These are phyloP conservation scores for Fusarium tanahbumbuense DNA, from an alignment of 2,329 filamentous ascomycete species.

Conservation along the genomic window DNA sequence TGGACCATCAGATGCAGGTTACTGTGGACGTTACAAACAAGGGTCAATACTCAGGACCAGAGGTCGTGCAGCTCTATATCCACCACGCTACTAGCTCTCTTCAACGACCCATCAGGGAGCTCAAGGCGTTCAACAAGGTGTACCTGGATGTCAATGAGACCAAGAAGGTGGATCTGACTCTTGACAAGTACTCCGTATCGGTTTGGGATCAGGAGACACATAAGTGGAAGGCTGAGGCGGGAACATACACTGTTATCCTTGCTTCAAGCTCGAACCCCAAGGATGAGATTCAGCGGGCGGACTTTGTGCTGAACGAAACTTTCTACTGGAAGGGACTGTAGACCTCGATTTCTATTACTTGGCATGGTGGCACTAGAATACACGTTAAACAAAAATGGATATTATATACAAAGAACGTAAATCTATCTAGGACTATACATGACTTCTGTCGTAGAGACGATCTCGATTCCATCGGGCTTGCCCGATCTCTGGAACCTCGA, in stretches of 20 bases:
- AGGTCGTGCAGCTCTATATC: slow-evolving; percentile 36
- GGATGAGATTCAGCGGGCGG: slow-evolving; percentile 22
- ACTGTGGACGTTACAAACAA: slow-evolving; percentile 27
- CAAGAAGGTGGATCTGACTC: neutral
- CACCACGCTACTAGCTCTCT: slow-evolving; percentile 26
- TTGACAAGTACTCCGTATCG: slow-evolving; percentile 37
- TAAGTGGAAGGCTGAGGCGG: slow-evolving; percentile 37
- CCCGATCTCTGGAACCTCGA: neutral
- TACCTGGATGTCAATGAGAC: neutral
- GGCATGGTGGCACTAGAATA: rapidly evolving
- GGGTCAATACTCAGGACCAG: slow-evolving; percentile 16
- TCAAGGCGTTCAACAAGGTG: slow-evolving; percentile 31
- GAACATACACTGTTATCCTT: slow-evolving; percentile 32
- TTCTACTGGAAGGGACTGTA: slow-evolving; percentile 34
- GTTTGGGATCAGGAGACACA: slow-evolving; percentile 35
- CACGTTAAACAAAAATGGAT: too few species aligned
- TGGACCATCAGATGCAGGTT: slow-evolving; percentile 22
- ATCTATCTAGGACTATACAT: slow-evolving; percentile 28
- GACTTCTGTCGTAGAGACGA: slow-evolving; percentile 30
- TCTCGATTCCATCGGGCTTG: slow-evolving; percentile 22
- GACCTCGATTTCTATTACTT: rapidly evolving
- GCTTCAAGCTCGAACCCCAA: slow-evolving; percentile 34
- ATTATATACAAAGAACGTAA: neutral
- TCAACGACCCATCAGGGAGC: slow-evolving; percentile 25
- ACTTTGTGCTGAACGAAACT: slow-evolving; percentile 8